Conservation (phyloP, 495 filamentous ascomycete genomes). For the Xylaria scruposa region DNA sequence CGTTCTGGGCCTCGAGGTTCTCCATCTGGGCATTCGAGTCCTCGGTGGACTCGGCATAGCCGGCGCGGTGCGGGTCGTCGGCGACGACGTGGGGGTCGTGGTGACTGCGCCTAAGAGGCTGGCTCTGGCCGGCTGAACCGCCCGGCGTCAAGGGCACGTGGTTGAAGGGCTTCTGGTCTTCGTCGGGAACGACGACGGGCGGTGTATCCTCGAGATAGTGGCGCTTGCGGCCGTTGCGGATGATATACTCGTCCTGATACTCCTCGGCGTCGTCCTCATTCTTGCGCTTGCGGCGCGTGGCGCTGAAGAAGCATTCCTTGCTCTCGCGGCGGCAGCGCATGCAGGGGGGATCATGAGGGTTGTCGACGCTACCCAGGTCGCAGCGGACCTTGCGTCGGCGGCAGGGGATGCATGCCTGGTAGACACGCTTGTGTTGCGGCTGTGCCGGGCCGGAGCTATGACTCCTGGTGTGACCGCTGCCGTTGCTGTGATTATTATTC, state of each 20-base stretch:
- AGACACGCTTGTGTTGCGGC: conserved; percentile 72
- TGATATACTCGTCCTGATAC: conserved; percentile 60
- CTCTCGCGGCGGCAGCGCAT: conserved; percentile 90
- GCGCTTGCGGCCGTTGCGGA: conserved; percentile 62
- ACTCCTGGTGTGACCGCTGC: conserved; percentile 21
- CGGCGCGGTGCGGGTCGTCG: conserved; percentile 31
- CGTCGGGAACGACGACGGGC: conserved; percentile 37
- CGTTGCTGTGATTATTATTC: background rate
- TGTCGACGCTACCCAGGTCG: conserved; percentile 92
- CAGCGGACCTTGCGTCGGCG: conserved; percentile 91
- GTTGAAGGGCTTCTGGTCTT: conserved; percentile 52
- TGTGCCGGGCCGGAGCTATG: conserved; percentile 25
- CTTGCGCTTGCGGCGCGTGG: conserved; percentile 92
- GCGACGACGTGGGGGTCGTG: conserved; percentile 29
- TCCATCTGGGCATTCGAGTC: conserved; percentile 56
- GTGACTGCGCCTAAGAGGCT: conserved; percentile 63
- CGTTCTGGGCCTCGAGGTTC: conserved; percentile 66
- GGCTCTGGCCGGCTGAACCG: conserved; percentile 61
- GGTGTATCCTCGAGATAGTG: conserved; percentile 49
- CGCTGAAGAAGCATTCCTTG: conserved; percentile 96
- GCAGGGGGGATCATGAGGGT: conserved; percentile 92
- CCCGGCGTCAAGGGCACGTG: conserved; percentile 66
- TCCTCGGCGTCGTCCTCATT: conserved; percentile 65
- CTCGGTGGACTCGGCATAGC: conserved; percentile 36
- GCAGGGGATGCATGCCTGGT: conserved; percentile 91